Percentiles rank a stretch among this genome's conserved stretches.
These are phyloP conservation scores for Pythium grandisporangium DNA, from an alignment of 352 stramenopile genomes.

Conservation along the genomic window DNA sequence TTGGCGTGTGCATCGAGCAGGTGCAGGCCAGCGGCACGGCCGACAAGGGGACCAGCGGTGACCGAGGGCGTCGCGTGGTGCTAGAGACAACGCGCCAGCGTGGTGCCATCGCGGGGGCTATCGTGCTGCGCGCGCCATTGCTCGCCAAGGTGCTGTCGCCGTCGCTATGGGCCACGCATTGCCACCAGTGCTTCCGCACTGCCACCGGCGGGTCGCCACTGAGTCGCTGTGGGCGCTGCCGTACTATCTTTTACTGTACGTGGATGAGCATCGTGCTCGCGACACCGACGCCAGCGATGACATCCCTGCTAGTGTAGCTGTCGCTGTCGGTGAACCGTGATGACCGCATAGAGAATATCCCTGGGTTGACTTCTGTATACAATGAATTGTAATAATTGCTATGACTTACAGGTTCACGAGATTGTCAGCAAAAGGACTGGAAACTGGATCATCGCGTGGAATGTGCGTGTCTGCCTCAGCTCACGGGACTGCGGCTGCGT, in stretches of 20 bases:
- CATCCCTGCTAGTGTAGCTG: too few relatives aligned
- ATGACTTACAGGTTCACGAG: slow-evolving; percentile 28
- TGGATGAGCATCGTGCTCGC: too few relatives aligned
- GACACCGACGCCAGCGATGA: too few relatives aligned
- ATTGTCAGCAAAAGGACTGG: slow-evolving; percentile 61
- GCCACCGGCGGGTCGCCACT: slow-evolving; percentile 10
- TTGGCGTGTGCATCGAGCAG: background rate
- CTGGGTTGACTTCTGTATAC: too few relatives aligned
- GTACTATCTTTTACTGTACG: slow-evolving; percentile 54
- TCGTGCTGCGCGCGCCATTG: slow-evolving; percentile 20
- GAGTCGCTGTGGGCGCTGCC: slow-evolving; percentile 49
- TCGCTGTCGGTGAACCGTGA: too few relatives aligned
- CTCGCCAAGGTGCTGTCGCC: slow-evolving; percentile 36
- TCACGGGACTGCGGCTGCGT: slow-evolving; percentile 23
- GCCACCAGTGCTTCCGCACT: slow-evolving; percentile 47
- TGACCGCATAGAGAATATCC: too few relatives aligned
- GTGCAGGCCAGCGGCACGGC: background rate
- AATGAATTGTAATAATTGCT: background rate
- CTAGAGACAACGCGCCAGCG: background rate
- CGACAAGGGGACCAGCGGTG: slow-evolving; percentile 7
- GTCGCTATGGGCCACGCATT: slow-evolving; percentile 44
- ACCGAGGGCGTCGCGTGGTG: slow-evolving; percentile 28
- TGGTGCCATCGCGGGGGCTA: slow-evolving; percentile 13
- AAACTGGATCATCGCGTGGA: slow-evolving; percentile 47
- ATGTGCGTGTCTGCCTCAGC: slow-evolving; percentile 33